Base-by-base conservation (phyloP, 371 early-diverging fungal species). In the Mucor circinelloides region DNA sequence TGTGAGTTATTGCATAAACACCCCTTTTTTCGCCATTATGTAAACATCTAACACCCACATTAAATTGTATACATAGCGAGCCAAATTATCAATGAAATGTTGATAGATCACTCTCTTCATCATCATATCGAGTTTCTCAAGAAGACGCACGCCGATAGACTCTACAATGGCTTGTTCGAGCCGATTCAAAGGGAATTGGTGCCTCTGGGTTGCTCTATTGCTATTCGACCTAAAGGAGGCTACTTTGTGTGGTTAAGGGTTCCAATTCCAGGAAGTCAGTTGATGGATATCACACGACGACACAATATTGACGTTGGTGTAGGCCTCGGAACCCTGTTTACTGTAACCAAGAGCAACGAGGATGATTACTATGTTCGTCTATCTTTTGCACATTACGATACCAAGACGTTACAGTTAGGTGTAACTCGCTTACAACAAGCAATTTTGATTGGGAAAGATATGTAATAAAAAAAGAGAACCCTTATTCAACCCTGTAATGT, bases 191-290 rank as follows among this genome's bases (percentile, higher is more conserved):
- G 56, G 2, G 34, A 68, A 23, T 46, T 80, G 10, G 61, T 72
- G 0, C 79, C 83, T 0, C 38, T 82, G 9, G 83, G 83, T 7
- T 82, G 80, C 44, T 34, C 58, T 6, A 25, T 63, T 8, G 58
- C 63, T 1, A 44, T 58, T 12, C 42, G 52, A 38, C 83, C 83
- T 4, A 58, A 34, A 25, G 80, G 83, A 2, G 83, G 83, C 1
- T 82, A 82, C 62, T 82, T 82, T 69, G 58, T 82, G 27, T 82
- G 83, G 83, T 30, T 82, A 8, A 69, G 58, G 17, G 38, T 82
- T 21, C 83, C 83, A n/a, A 42, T 80, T n/a, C 56, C 31, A 13
- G 64, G 63, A 31, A 28, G 19, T 12, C 28, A 66, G 23, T 58
- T 82, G 46, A 55, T 66, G 27, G 46, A 66, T 15, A 60, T 64